phyloP scores from a whole-genome alignment of 2,329 filamentous ascomycete genomes.

The Sclerotinia subarctica region DNA sequence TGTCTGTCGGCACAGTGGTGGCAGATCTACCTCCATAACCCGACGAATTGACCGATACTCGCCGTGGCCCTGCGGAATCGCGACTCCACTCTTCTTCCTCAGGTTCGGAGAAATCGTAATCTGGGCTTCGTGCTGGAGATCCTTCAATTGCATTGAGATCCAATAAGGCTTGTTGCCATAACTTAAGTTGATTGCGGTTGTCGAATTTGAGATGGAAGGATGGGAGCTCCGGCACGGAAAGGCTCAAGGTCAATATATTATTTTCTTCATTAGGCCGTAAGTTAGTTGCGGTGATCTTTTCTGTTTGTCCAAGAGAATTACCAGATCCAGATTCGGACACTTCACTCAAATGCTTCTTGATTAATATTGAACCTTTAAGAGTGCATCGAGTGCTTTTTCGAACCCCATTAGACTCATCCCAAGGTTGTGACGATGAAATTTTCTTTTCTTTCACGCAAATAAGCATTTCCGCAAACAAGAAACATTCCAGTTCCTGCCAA shows the following conservation, averaged over 20 bases:
- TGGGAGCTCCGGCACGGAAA: constrained; percentile 88
- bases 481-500: constrained; percentile 98
- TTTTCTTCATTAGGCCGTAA: constrained; percentile 62
- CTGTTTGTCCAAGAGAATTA: constrained; percentile 37
- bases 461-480: constrained; percentile 96
- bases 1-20: constrained; percentile 88
- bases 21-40: constrained; percentile 81
- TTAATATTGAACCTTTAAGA: constrained; percentile 93
- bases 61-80: constrained; percentile 50
- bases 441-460: constrained; percentile 99
- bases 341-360: constrained; percentile 95
- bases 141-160: constrained; percentile 74
- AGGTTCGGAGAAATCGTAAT: constrained; percentile 77
- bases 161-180: constrained; percentile 83
- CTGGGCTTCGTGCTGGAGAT: constrained; percentile 63
- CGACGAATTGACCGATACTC: constrained; percentile 75
- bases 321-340: constrained; percentile 66
- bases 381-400: constrained; percentile 75
- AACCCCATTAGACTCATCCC: constrained; percentile 58
- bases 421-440: constrained; percentile 55
- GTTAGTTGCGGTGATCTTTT: constrained; percentile 39
- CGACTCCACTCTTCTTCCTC: constrained; percentile 89
- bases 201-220: constrained; percentile 92
- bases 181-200: constrained; percentile 76
- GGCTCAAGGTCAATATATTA: constrained; percentile 73